phyloP scores from a whole-genome alignment of 257 asterid genomes.

The Nicotiana attenuata region DNA sequence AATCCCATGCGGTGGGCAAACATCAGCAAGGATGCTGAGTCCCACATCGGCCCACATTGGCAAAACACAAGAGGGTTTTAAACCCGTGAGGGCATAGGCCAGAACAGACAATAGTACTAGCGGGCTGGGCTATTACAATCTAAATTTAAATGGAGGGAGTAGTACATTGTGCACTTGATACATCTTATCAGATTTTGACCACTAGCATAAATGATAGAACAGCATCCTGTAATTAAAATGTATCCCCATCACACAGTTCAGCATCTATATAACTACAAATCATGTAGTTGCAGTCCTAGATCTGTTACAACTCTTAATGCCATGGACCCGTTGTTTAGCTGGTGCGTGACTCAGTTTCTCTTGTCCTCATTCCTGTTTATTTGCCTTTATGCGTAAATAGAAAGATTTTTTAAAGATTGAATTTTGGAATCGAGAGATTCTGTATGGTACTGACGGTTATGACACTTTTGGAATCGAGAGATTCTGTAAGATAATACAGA shows the following conservation, averaged over 20 bases:
- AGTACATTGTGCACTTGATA: background rate
- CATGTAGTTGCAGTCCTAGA: background rate
- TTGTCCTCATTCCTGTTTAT: background rate
- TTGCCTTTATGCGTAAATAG: background rate
- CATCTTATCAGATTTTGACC: background rate
- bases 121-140: too few species aligned
- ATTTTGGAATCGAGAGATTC: background rate
- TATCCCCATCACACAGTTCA: background rate
- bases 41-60: too few species aligned
- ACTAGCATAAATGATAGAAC: background rate
- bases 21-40: too few species aligned
- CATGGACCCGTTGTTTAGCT: background rate
- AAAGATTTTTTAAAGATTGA: background rate
- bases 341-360: background rate
- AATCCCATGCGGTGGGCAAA: too few species aligned
- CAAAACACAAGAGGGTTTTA: too few species aligned
- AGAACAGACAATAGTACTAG: too few species aligned
- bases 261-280: background rate
- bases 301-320: background rate
- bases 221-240: background rate
- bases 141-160: too few species aligned
- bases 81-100: too few species aligned
- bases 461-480: background rate
- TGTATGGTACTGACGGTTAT: background rate
- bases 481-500: background rate